Percentiles rank a stretch among this genome's conserved stretches.
Conservation (phyloP, 306 rosid genomes). For the Inga oerstediana region DNA sequence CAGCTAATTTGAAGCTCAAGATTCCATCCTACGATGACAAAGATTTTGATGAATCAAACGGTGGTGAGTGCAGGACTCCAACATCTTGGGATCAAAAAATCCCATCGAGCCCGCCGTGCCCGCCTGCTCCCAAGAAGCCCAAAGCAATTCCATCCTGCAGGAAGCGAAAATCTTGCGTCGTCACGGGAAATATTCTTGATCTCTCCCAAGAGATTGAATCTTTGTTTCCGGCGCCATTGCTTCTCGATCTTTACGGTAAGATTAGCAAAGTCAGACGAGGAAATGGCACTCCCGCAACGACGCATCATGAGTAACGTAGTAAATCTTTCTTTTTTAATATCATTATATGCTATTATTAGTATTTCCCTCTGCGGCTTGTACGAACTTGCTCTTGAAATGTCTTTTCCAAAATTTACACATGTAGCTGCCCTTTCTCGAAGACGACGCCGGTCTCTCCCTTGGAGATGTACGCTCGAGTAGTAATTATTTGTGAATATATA, state of each 20-base stretch:
- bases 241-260: slow-evolving; percentile 45
- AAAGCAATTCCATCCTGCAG: slow-evolving; percentile 31
- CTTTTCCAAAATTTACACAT: background rate
- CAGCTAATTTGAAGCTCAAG: slow-evolving; percentile 34
- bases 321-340: background rate
- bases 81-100: slow-evolving; percentile 57
- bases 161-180: slow-evolving; percentile 36
- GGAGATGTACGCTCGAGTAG: background rate
- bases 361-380: background rate
- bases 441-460: background rate
- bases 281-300: background rate
- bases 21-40: slow-evolving; percentile 26
- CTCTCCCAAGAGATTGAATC: slow-evolving; percentile 31
- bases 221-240: slow-evolving; percentile 45
- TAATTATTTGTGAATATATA: background rate
- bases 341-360: background rate
- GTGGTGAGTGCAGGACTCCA: slow-evolving; percentile 72
- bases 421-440: background rate
- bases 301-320: background rate
- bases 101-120: slow-evolving; percentile 48
- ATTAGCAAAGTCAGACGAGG: slow-evolving; percentile 48
- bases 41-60: slow-evolving; percentile 11
- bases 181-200: slow-evolving; percentile 37
- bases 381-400: background rate
- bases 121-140: slow-evolving; percentile 69